Base-by-base conservation (phyloP, 257 asterid species). In the Solanum ossicruentum region DNA sequence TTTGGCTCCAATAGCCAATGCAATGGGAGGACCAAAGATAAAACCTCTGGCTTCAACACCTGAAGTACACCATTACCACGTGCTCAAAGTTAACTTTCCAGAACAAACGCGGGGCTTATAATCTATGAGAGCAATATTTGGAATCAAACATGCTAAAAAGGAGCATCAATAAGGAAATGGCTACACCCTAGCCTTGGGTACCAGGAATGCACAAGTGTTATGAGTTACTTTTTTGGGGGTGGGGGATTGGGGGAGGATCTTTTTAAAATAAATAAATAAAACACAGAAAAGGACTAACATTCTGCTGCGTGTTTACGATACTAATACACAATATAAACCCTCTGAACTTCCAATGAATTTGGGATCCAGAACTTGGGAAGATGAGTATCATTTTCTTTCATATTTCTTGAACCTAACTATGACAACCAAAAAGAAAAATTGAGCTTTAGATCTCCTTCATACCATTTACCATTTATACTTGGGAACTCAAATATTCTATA, bases 31-130 rank as follows among this genome's bases (percentile, higher is more conserved):
- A 54, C 98, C 99, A 81, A 96, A 94, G 82, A 94, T 96, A 81
- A 94, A 96, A 23, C 99, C 99, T 85, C 98, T 92, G 20, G 99
- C 99, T 88, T 96, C 99, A 73, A 96, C 79, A 75, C 99, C 99
- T 96, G 93, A 86, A 88, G 39, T 78, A 86, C 63, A 67, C 45
- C 84, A 82, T 15, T 26, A 56, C 16, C 36, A 56, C 70, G 52
- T 16, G 82, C 45, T 78, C 47, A 52, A 78, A 51, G 61, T 78
- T 51, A 52, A 51, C 16, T 13, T 77, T 28, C 82, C 81, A 49
- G 81, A 75, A 47, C 60, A 75, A 47, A 75, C 23, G 60, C 11
- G 0, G 20, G 63, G 47, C 13, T 51, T 77, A 77, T 26, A 21
- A 51, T 32, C 26, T 26, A 5, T 17, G 5, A 51, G 82, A 23